A percentile compares a stretch with the other conserved stretches of the same genome.
These are phyloP conservation scores for Mrakia frigida DNA, from an alignment of 768 basidiomycete species.

Conservation along the genomic window DNA sequence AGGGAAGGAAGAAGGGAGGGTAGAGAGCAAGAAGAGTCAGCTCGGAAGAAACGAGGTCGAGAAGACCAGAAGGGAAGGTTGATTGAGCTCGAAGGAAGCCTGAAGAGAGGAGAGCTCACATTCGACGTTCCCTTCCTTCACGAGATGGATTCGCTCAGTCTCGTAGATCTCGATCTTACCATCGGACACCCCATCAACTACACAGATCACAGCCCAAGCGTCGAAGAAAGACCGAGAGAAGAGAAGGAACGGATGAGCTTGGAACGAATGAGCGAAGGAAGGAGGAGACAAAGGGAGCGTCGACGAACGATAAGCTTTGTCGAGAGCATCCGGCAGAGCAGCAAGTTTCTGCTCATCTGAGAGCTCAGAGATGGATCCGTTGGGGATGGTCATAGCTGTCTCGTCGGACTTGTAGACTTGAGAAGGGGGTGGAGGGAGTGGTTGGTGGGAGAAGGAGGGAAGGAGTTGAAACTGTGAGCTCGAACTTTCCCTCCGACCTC, in stretches of 20 bases:
- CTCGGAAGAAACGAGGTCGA: no score
- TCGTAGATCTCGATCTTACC: conserved; percentile 30
- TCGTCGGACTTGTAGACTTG: no score
- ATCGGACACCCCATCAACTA: conserved; percentile 6
- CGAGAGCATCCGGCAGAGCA: background rate
- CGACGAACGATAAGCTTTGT: conserved; percentile 5
- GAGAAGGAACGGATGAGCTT: background rate
- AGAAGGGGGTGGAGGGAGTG: no score
- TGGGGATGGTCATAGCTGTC: no score
- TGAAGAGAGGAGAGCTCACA: conserved; percentile 9
- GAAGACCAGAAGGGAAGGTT: no score
- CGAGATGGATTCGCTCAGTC: background rate
- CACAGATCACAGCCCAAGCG: background rate
- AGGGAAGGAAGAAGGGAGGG: background rate
- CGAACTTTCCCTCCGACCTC: no score
- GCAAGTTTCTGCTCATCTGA: background rate
- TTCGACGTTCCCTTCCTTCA: background rate
- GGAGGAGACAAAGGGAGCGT: background rate
- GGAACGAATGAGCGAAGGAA: background rate
- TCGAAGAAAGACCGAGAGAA: background rate
- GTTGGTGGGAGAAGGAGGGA: no score
- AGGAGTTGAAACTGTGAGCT: no score
- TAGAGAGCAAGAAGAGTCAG: no score
- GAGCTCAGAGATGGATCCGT: background rate
- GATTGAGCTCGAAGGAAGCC: background rate